Percentiles rank a stretch among this genome's conserved stretches.
Conservation (phyloP, 1,139 yeast genomes). For the Sugiyamaella pinicola region DNA sequence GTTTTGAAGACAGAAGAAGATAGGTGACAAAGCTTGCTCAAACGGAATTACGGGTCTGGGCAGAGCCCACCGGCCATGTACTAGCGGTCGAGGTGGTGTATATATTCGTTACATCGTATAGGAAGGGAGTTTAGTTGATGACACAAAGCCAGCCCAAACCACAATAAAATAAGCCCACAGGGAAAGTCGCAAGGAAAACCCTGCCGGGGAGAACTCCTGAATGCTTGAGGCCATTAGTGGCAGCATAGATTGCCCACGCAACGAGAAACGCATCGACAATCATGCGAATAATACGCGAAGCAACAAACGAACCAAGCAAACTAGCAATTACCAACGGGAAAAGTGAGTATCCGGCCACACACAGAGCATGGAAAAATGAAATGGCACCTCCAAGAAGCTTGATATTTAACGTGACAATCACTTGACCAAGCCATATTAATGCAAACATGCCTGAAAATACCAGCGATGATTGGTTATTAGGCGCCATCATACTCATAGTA, state of each 20-base stretch:
- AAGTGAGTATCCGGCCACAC: slow-evolving; percentile 79
- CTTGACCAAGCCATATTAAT: slow-evolving; percentile 58
- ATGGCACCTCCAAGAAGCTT: slow-evolving; percentile 75
- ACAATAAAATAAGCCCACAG: slow-evolving; percentile 73
- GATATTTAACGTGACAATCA: slow-evolving; percentile 62
- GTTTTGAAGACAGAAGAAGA: not conserved
- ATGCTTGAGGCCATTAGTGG: slow-evolving; percentile 61
- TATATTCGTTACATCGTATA: not conserved
- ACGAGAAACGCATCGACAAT: slow-evolving; percentile 56
- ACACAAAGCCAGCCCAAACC: slow-evolving; percentile 79
- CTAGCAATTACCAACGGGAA: slow-evolving; percentile 77
- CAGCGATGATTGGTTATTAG: slow-evolving; percentile 45
- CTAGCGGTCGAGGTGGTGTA: not conserved
- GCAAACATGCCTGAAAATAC: slow-evolving; percentile 69
- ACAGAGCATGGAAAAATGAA: slow-evolving; percentile 74
- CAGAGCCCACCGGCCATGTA: not conserved
- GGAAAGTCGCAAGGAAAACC: slow-evolving; percentile 73
- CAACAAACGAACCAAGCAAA: slow-evolving; percentile 57
- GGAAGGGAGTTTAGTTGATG: slow-evolving; percentile 50
- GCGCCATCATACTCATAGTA: slow-evolving; percentile 48
- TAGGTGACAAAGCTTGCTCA: not conserved
- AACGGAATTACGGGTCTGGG: not conserved
- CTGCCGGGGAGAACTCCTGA: slow-evolving; percentile 72
- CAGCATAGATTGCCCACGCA: slow-evolving; percentile 76
- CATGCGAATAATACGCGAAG: slow-evolving; percentile 58